These are phyloP conservation scores for Carallia brachiata DNA, from an alignment of 345 rosid genomes.

Conservation along the genomic window DNA sequence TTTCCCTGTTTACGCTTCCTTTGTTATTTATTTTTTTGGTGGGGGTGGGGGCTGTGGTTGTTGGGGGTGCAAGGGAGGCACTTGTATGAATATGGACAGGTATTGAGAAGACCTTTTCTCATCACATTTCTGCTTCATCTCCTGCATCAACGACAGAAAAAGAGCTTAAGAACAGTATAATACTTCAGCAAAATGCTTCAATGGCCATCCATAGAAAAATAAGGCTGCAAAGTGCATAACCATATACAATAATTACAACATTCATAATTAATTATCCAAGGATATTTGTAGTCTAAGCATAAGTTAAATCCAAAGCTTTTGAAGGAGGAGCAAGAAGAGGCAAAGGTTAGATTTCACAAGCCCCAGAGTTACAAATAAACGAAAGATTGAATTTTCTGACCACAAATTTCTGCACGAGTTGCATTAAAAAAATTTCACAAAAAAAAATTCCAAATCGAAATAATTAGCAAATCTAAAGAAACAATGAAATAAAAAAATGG, in stretches of 20 bases:
- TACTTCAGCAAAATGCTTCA: conserved; percentile 8
- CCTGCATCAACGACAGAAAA: conserved; percentile 47
- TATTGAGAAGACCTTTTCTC: conserved; percentile 63
- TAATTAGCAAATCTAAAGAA: background rate
- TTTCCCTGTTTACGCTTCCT: background rate
- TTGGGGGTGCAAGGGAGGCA: background rate
- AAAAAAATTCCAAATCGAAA: background rate
- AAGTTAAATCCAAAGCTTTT: background rate
- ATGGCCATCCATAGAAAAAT: background rate
- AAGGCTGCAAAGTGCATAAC: background rate
- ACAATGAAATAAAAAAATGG: background rate
- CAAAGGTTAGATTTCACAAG: background rate
- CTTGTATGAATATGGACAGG: background rate
- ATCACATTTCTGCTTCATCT: conserved; percentile 94
- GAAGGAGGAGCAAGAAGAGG: background rate
- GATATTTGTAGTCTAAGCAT: background rate
- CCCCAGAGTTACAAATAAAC: no score
- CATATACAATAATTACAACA: background rate
- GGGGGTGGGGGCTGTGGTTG: background rate
- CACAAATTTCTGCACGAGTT: no score
- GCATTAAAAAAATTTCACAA: no score
- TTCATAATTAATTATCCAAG: background rate
- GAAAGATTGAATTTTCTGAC: no score
- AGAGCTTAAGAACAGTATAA: background rate
- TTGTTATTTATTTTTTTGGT: background rate